A percentile compares a stretch with the other conserved stretches of the same genome.
These are phyloP conservation scores for Trypanosoma rangeli DNA, from an alignment of 208 protist species.

Conservation along the genomic window DNA sequence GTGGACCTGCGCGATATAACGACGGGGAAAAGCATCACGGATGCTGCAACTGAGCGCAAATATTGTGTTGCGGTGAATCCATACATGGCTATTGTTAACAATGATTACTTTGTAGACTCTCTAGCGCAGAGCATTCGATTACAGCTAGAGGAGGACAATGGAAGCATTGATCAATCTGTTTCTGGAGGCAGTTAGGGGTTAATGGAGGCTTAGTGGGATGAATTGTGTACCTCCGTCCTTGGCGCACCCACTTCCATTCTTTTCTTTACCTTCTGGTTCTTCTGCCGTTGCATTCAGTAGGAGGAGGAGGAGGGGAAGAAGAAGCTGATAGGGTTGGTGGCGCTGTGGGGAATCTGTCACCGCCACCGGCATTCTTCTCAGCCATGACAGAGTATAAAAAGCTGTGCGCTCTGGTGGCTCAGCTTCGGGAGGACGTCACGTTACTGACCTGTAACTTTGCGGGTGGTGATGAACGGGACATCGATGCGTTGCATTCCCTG, in stretches of 20 bases:
- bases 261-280: background rate
- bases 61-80: constrained; percentile 82
- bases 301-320: background rate
- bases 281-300: background rate
- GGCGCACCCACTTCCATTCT: background rate
- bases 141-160: constrained; percentile 30
- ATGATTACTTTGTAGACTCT: constrained; percentile 82
- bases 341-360: background rate
- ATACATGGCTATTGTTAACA: constrained; percentile 77
- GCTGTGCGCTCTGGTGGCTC: constrained; percentile 35
- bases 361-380: background rate
- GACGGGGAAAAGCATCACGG: constrained; percentile 45
- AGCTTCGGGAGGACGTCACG: constrained; percentile 32
- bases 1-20: constrained; percentile 74
- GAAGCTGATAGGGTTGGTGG: background rate
- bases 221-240: background rate
- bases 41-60: constrained; percentile 40
- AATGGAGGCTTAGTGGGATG: background rate
- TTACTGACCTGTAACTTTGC: constrained; percentile 21
- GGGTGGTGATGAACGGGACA: constrained; percentile 11
- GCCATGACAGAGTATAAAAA: constrained; percentile 83
- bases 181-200: background rate
- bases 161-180: background rate
- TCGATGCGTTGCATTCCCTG: constrained; percentile 16
- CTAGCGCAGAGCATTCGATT: constrained; percentile 43